These are phyloP conservation scores for Alternaria solani DNA, from an alignment of 2,329 filamentous ascomycete species.

Conservation along the genomic window DNA sequence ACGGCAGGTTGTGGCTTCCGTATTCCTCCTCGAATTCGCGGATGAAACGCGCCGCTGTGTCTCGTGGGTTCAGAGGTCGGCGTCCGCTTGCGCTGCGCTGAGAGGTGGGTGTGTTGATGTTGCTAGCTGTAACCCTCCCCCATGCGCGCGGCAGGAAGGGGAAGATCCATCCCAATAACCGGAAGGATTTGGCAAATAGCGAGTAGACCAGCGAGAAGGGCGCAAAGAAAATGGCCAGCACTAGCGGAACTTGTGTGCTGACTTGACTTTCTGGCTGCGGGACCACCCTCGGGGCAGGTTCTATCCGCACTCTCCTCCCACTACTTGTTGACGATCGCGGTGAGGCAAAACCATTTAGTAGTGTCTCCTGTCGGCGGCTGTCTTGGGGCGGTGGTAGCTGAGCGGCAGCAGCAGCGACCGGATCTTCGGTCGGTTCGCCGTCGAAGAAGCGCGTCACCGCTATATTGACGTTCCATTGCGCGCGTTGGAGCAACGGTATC, in stretches of 20 bases:
- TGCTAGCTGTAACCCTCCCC: conserved; percentile 60
- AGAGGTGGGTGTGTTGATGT: conserved; percentile 51
- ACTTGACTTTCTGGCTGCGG: conserved; percentile 73
- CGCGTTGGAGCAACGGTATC: conserved; percentile 79
- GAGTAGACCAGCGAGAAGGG: conserved; percentile 83
- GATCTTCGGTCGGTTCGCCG: conserved; percentile 81
- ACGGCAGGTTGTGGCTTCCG: conserved; percentile 74
- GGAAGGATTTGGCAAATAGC: conserved; percentile 72
- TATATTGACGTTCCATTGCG: conserved; percentile 97
- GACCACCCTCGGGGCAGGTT: conserved; percentile 83
- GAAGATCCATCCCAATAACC: conserved; percentile 78
- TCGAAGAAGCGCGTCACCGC: conserved; percentile 98
- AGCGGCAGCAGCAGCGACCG: conserved; percentile 75
- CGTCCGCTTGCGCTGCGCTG: conserved; percentile 71
- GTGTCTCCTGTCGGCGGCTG: conserved; percentile 74
- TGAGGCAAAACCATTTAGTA: conserved; percentile 62
- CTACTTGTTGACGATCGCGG: conserved; percentile 46
- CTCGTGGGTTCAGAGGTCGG: conserved; percentile 80
- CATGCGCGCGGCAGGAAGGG: conserved; percentile 77
- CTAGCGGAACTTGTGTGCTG: conserved; percentile 73
- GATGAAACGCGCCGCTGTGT: conserved; percentile 87
- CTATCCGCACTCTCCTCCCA: conserved; percentile 55
- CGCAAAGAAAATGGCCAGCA: conserved; percentile 79
- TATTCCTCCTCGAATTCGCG: conserved; percentile 96
- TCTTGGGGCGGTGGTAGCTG: conserved; percentile 69